phyloP scores from a whole-genome alignment of 805 yeast genomes.

The Brettanomyces nanus region DNA sequence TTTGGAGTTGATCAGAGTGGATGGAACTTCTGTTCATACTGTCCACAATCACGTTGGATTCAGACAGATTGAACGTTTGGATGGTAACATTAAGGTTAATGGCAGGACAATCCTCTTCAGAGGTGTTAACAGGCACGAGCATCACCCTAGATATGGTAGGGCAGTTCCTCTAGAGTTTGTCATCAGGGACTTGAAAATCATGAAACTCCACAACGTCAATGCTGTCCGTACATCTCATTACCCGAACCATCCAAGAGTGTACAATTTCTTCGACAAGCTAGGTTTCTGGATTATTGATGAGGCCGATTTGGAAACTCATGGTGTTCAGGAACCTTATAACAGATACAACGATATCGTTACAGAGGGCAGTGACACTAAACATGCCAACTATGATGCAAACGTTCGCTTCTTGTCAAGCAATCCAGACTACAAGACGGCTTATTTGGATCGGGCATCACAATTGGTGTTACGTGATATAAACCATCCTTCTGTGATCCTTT shows the following conservation, averaged over 20 bases:
- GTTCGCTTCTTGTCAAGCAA: constrained; percentile 1
- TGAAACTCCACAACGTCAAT: background rate
- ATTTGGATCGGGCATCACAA: constrained; percentile 1
- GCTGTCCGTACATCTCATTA: constrained; percentile 1
- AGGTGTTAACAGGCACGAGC: constrained; percentile 1
- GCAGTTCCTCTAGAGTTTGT: constrained; percentile 1
- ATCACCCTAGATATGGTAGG: constrained; percentile 1
- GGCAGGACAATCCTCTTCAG: background rate
- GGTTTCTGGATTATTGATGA: constrained; percentile 1
- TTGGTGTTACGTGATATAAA: background rate
- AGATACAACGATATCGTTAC: background rate
- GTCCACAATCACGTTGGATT: constrained; percentile 1
- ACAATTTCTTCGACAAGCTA: background rate
- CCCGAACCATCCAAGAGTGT: background rate
- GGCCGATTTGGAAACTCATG: constrained; percentile 1
- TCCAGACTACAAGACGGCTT: background rate
- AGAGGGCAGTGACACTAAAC: background rate
- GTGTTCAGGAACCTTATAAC: background rate
- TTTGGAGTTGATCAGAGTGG: background rate
- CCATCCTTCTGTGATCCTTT: background rate
- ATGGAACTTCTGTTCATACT: background rate
- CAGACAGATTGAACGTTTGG: background rate
- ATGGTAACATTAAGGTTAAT: constrained; percentile 1
- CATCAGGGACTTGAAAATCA: background rate
- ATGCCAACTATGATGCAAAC: background rate